phyloP scores from a whole-genome alignment of 805 yeast genomes.

The Kazachstania viticola region DNA sequence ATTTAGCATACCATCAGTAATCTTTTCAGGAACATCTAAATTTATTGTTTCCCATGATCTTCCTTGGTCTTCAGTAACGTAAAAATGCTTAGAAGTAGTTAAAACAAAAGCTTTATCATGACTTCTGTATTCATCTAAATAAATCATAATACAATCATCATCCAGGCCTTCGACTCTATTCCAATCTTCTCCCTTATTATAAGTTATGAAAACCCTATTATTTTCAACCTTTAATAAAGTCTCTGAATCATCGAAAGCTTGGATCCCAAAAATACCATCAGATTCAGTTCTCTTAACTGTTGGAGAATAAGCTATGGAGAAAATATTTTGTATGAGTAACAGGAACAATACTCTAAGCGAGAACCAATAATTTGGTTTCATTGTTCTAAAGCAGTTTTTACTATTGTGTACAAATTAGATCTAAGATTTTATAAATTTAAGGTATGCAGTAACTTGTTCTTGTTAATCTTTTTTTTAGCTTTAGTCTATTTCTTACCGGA shows the following conservation, averaged over 20 bases:
- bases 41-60: slow-evolving; percentile 11
- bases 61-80: slow-evolving; percentile 22
- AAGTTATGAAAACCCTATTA: slow-evolving; percentile 27
- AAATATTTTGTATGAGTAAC: too few relatives aligned
- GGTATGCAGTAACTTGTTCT: too few relatives aligned
- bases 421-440: too few relatives aligned
- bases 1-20: background rate
- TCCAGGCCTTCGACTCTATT: slow-evolving; percentile 4
- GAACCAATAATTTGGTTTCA: too few relatives aligned
- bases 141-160: slow-evolving; percentile 1
- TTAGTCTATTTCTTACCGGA: too few relatives aligned
- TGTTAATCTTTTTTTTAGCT: too few relatives aligned
- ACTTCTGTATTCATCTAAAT: slow-evolving; percentile 8
- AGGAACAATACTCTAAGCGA: too few relatives aligned
- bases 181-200: slow-evolving; percentile 45
- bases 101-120: slow-evolving; percentile 15
- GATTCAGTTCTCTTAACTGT: slow-evolving; percentile 7
- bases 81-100: slow-evolving; percentile 3
- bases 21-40: background rate
- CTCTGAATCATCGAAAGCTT: slow-evolving; percentile 41
- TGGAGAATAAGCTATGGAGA: too few relatives aligned
- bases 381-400: too few relatives aligned
- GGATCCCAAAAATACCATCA: slow-evolving; percentile 2
- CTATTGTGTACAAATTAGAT: too few relatives aligned
- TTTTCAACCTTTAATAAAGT: slow-evolving; percentile 28